Evolutionary conservation across 31 red algal species (phyloP).

Genomic region (Bonnemaisonia californica): DNA sequence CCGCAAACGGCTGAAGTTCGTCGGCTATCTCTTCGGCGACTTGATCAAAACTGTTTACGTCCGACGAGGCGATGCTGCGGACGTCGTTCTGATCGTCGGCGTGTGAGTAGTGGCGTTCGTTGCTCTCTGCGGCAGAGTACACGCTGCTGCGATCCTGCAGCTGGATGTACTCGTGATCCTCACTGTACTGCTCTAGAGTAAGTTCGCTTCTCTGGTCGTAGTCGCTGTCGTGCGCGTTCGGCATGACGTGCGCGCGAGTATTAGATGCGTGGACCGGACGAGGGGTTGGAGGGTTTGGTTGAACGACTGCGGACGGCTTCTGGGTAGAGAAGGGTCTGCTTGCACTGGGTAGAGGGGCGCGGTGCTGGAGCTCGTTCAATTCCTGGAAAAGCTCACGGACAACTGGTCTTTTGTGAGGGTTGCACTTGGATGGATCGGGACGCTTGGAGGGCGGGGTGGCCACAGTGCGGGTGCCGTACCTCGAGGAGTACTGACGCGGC

Average conservation of each 20-base stretch:
- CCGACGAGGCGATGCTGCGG: slow-evolving; percentile 6
- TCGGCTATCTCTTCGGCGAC: slow-evolving; percentile 40
- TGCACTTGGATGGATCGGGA: slow-evolving; percentile 27
- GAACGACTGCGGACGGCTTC: neutral
- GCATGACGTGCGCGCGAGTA: neutral
- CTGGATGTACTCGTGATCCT: neutral
- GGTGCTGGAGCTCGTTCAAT: neutral
- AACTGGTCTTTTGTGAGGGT: neutral
- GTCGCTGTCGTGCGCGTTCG: neutral
- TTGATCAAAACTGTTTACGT: slow-evolving; percentile 53
- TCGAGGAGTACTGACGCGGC: neutral
- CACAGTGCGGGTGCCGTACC: neutral
- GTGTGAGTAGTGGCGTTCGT: neutral
- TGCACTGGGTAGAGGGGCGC: neutral
- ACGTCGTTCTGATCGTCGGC: neutral
- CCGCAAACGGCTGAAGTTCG: slow-evolving; percentile 33
- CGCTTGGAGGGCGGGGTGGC: neutral
- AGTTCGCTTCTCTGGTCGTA: neutral
- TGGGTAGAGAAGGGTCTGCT: too few species aligned
- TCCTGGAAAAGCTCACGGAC: slow-evolving; percentile 20
- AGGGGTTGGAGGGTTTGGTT: neutral
- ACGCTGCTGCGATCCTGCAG: neutral
- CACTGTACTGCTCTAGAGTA: neutral
- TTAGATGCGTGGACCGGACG: too few species aligned
- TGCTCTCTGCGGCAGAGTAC: neutral